A percentile compares a stretch with the other conserved stretches of the same genome.
phyloP scores from a whole-genome alignment of 2,329 filamentous ascomycete genomes.

The Xylaria sp. region DNA sequence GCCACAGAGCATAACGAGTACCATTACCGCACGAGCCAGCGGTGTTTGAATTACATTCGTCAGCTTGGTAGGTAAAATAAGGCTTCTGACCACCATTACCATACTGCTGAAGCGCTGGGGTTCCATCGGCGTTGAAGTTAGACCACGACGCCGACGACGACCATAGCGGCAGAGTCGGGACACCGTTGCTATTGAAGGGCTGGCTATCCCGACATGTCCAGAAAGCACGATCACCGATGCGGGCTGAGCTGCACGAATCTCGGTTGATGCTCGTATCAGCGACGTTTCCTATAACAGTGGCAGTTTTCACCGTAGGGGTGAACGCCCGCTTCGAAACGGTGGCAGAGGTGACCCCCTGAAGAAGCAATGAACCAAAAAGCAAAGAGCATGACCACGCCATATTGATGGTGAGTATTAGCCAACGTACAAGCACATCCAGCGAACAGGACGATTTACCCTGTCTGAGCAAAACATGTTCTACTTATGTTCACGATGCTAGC shows the following conservation, averaged over 20 bases:
- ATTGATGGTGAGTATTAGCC: slow-evolving; percentile 15
- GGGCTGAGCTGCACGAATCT: slow-evolving; percentile 40
- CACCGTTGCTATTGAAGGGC: slow-evolving; percentile 39
- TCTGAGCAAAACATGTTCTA: background rate
- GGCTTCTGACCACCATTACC: slow-evolving; percentile 32
- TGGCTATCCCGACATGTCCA: slow-evolving; percentile 42
- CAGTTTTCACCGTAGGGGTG: slow-evolving; percentile 37
- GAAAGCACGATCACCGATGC: slow-evolving; percentile 34
- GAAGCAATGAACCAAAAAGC: slow-evolving; percentile 23
- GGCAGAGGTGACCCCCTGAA: slow-evolving; percentile 21
- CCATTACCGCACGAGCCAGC: slow-evolving; percentile 36
- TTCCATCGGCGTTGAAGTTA: slow-evolving; percentile 34
- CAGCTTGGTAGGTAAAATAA: slow-evolving; percentile 35
- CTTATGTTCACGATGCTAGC: slow-evolving; percentile 9
- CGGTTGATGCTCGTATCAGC: slow-evolving; percentile 43
- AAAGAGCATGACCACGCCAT: slow-evolving; percentile 28
- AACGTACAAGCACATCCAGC: slow-evolving; percentile 4
- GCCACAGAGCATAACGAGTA: slow-evolving; percentile 44
- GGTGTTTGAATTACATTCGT: slow-evolving; percentile 26
- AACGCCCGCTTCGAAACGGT: slow-evolving; percentile 24
- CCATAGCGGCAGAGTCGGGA: slow-evolving; percentile 39
- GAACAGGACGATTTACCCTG: slow-evolving; percentile 7
- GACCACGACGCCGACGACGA: slow-evolving; percentile 45
- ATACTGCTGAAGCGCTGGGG: slow-evolving; percentile 25
- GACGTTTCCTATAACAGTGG: slow-evolving; percentile 45